phyloP scores from a whole-genome alignment of 164 flowering plant species.

The Stephania cephalantha region DNA sequence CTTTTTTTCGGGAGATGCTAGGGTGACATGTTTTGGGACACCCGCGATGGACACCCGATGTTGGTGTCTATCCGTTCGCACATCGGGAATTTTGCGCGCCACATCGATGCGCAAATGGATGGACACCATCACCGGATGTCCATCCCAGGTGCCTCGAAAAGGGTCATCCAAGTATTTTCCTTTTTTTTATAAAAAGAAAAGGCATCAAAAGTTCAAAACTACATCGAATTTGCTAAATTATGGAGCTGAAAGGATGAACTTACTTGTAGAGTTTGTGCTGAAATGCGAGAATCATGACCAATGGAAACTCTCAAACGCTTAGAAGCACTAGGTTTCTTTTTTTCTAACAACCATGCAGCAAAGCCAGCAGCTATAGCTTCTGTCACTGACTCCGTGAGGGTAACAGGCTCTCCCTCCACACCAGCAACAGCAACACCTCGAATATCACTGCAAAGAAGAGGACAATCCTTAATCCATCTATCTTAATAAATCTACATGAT shows the following conservation, averaged over 20 bases:
- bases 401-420: slow-evolving; percentile 89
- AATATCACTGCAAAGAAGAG: slow-evolving; percentile 61
- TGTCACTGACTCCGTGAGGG: slow-evolving; percentile 77
- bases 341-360: slow-evolving; percentile 78
- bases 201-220: neutral
- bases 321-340: slow-evolving; percentile 55
- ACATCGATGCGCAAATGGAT: too few relatives aligned
- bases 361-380: slow-evolving; percentile 96
- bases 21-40: too few relatives aligned
- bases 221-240: neutral
- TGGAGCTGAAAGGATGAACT: neutral
- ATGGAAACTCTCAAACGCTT: slow-evolving; percentile 61
- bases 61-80: too few relatives aligned
- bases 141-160: too few relatives aligned
- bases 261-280: slow-evolving; percentile 80
- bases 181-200: too few relatives aligned
- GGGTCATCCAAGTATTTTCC: too few relatives aligned
- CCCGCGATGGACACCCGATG: too few relatives aligned
- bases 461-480: slow-evolving; percentile 2
- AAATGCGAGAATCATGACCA: slow-evolving; percentile 97
- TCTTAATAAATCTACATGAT: neutral
- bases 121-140: too few relatives aligned
- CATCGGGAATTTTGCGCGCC: too few relatives aligned
- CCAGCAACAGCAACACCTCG: slow-evolving; percentile 98
- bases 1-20: too few relatives aligned